Evolutionary conservation across 2,329 filamentous ascomycete species (phyloP), one percentile per base, ranked within the genome.

Genomic region (Fusarium verticillioides): DNA sequence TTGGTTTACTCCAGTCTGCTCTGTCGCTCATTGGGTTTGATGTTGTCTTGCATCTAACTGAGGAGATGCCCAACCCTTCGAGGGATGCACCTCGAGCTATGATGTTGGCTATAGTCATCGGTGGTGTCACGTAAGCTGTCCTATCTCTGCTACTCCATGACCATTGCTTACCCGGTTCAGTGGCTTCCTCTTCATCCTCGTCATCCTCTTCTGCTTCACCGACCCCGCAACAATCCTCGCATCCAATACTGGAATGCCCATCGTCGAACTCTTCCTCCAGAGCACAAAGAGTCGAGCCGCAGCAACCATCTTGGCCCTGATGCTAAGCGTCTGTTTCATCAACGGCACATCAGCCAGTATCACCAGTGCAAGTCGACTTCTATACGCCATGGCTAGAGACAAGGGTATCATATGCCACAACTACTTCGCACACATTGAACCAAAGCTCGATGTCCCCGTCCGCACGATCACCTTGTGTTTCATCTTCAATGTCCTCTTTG

Each of bases 241-340:
- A 0, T 80, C 83, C 0, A 70, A 79, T 8, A 86, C 85, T 0
- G 83, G 83, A 7, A 84, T 86, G 79, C 84, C 85, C 4, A 85
- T 86, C 40, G 78, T 84, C 21, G 84, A 87, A 60, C 77, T 87
- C 11, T 82, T 86, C 53, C 77, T 83, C 8, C 84, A 85, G 52
- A 82, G 80, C 1, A 86, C 84, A 1, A 77, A 80, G 5, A 84
- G 77, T 44, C 80, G 82, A 1, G 82, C 80, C 0, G 84, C 26
- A 81, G 82, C 37, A 64, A 69, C 86, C 1, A 65, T 87, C 13
- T 2, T 69, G 77, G 81, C 49, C 69, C 28, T 86, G 12, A 81
- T 84, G 74, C 72, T 86, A 1, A 80, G 79, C 1, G 72, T 86
- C 1, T 85, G 84, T 52, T 86, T 86, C 54, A 79, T 86, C 50